Conservation (phyloP, 2,329 filamentous ascomycete species). For the Penicillium crustosum region DNA sequence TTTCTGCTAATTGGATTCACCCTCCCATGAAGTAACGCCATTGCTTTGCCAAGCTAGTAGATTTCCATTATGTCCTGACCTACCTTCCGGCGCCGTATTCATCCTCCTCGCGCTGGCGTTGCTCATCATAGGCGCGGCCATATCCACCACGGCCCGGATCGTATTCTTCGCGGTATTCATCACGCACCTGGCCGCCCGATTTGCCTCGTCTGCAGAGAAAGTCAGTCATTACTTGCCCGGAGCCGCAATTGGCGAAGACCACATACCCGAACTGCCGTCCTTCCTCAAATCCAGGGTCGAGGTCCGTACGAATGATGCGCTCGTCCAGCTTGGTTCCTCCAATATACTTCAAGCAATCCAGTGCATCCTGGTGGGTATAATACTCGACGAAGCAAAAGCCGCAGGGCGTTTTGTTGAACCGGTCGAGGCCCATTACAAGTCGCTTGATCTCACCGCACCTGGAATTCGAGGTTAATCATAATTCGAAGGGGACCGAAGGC, state of each 20-base stretch:
- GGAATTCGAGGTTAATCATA: conserved; percentile 12
- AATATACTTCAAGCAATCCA: conserved; percentile 98
- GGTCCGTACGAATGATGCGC: conserved; percentile 89
- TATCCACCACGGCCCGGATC: conserved; percentile 91
- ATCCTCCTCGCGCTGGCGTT: conserved; percentile 57
- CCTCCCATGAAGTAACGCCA: conserved; percentile 36
- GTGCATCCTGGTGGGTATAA: conserved; percentile 93
- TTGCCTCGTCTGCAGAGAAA: conserved; percentile 65
- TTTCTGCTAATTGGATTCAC: conserved; percentile 33
- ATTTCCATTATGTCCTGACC: conserved; percentile 16
- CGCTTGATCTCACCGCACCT: conserved; percentile 95
- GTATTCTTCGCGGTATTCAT: conserved; percentile 96
- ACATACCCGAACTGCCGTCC: conserved; percentile 84
- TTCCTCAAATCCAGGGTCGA: conserved; percentile 94
- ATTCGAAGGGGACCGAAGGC: not conserved
- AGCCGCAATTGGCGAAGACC: not conserved
- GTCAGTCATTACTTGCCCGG: conserved; percentile 16
- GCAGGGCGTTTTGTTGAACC: conserved; percentile 95
- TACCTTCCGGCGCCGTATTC: conserved; percentile 60
- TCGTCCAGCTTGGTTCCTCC: conserved; percentile 98
- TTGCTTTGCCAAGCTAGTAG: conserved; percentile 27
- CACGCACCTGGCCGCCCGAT: conserved; percentile 92
- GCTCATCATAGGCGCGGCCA: conserved; percentile 72
- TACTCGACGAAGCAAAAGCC: conserved; percentile 99
- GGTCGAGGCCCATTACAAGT: conserved; percentile 94